phyloP scores from a whole-genome alignment of 1,139 yeast species.

The Geotrichum restrictum region DNA sequence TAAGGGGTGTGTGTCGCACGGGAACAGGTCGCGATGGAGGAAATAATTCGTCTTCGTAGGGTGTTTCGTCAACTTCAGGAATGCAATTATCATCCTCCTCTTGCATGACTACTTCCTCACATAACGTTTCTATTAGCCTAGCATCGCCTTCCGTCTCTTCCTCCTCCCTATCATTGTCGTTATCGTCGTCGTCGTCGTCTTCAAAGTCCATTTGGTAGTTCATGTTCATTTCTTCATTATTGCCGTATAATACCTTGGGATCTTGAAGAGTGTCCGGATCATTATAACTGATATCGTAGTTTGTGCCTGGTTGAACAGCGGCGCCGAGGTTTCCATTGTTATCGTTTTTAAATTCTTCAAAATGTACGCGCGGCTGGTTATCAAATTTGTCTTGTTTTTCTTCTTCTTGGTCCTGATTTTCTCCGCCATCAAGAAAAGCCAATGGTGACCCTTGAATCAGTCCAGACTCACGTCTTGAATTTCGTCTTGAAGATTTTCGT shows the following conservation, averaged over 20 bases:
- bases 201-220: not conserved
- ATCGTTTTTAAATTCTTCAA: not conserved
- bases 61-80: slow-evolving; percentile 14
- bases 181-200: not conserved
- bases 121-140: not conserved
- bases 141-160: slow-evolving; percentile 3
- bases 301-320: not conserved
- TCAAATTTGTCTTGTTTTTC: too few relatives aligned
- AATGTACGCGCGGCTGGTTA: slow-evolving; percentile 1
- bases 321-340: not conserved
- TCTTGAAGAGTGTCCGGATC: not conserved
- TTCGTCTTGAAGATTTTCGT: not conserved
- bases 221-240: not conserved
- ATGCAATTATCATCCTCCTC: slow-evolving; percentile 6
- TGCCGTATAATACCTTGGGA: not conserved
- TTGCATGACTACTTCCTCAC: slow-evolving; percentile 5
- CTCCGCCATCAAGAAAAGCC: not conserved
- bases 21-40: slow-evolving; percentile 8
- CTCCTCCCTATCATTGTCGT: not conserved
- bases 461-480: slow-evolving; percentile 14
- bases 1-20: not conserved
- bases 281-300: not conserved
- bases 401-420: too few relatives aligned
- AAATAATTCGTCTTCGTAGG: slow-evolving; percentile 6
- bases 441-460: slow-evolving; percentile 7